Percentiles rank a stretch among this genome's conserved stretches.
These are phyloP conservation scores for Urtica urens DNA, from an alignment of 306 rosid genomes.

Conservation along the genomic window DNA sequence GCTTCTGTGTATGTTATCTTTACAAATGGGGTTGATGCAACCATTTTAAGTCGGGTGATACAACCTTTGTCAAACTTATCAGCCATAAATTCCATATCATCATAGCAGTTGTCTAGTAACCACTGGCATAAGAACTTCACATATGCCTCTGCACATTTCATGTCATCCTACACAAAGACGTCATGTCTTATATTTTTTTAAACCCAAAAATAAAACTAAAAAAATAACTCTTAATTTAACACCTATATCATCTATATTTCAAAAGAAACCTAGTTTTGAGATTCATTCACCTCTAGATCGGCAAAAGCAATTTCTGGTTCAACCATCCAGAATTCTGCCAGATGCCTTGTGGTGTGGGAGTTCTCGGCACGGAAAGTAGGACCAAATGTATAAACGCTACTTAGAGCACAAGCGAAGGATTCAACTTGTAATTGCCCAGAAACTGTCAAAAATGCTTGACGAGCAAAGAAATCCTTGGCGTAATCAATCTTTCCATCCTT, in stretches of 20 bases:
- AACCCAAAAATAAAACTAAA: neutral
- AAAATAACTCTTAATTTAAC: too few species aligned
- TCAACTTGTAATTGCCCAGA: conserved; percentile 98
- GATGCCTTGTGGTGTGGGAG: conserved; percentile 93
- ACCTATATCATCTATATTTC: neutral
- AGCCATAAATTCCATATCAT: conserved; percentile 90
- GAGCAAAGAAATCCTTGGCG: conserved; percentile 75
- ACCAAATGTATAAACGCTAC: conserved; percentile 91
- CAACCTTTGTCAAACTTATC: conserved; percentile 71
- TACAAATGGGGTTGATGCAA: conserved; percentile 64
- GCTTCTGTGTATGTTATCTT: conserved; percentile 81
- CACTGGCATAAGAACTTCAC: conserved; percentile 79
- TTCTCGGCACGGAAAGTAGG: conserved; percentile 97
- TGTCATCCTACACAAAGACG: conserved; percentile 61
- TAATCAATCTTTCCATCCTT: conserved; percentile 91
- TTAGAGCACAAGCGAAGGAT: conserved; percentile 72
- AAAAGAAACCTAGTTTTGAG: neutral
- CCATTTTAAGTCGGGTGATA: conserved; percentile 69
- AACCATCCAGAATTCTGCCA: conserved; percentile 99
- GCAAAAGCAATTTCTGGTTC: conserved; percentile 99
- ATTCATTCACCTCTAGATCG: conserved; percentile 50
- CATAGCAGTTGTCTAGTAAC: conserved; percentile 76
- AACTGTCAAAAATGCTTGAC: conserved; percentile 94
- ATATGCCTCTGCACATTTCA: conserved; percentile 95
- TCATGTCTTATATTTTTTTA: too few species aligned